These are phyloP conservation scores for Aschersonia sp. DNA, from an alignment of 2,329 filamentous ascomycete species.

Conservation along the genomic window DNA sequence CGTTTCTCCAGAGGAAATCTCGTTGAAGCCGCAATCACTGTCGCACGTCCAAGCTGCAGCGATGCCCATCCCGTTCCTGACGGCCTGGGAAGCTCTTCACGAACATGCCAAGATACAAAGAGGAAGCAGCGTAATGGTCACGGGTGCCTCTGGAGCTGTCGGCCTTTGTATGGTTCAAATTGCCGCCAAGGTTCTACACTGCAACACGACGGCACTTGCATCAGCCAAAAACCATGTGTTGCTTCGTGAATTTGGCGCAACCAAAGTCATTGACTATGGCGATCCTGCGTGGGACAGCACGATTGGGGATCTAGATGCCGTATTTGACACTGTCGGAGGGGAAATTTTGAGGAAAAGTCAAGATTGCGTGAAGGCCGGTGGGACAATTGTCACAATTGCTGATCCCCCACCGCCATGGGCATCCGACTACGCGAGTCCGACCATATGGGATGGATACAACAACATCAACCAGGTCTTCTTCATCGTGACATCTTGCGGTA, in stretches of 20 bases:
- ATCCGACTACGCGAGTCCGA: constrained; percentile 6
- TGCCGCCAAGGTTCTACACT: constrained; percentile 7
- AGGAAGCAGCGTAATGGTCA: constrained; percentile 12
- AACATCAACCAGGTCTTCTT: constrained; percentile 12
- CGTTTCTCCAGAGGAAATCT: constrained; percentile 5
- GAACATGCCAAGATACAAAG: constrained; percentile 6
- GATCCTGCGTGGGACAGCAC: constrained; percentile 8
- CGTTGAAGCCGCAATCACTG: constrained; percentile 8
- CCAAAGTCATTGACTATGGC: constrained; percentile 13
- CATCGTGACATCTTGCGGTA: constrained; percentile 10
- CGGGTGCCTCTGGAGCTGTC: constrained; percentile 16
- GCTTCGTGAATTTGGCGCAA: constrained; percentile 9
- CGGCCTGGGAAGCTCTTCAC: constrained; percentile 14
- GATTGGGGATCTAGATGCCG: constrained; percentile 11
- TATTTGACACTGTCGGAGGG: constrained; percentile 17
- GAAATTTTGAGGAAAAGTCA: constrained; percentile 13
- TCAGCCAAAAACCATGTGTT: constrained; percentile 6
- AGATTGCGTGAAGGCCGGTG: constrained; percentile 13
- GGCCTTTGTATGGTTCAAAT: constrained; percentile 16
- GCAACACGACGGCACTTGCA: constrained; percentile 14
- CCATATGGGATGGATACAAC: background rate
- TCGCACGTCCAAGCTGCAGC: constrained; percentile 13
- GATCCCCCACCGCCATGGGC: constrained; percentile 20
- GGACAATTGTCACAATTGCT: constrained; percentile 18
- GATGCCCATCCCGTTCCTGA: constrained; percentile 16